Conservation (phyloP, 495 filamentous ascomycete species). For the Elasticomyces elasticus region DNA sequence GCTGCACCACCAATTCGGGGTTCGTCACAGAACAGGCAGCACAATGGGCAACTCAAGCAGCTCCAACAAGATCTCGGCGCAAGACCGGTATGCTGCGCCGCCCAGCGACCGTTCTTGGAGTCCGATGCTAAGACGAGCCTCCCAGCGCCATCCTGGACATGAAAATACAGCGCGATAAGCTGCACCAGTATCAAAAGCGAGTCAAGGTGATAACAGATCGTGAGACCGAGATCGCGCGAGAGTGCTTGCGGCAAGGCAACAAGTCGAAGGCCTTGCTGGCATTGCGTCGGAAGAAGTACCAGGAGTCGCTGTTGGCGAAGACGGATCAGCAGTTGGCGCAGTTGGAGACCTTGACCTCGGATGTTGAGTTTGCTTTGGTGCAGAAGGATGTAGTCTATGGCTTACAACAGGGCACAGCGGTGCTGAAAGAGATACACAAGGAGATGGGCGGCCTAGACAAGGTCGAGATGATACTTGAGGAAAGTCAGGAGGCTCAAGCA, state of each 20-base stretch:
- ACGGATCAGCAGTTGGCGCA: constrained; percentile 86
- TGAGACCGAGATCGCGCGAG: constrained; percentile 72
- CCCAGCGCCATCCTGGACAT: constrained; percentile 86
- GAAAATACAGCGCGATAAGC: constrained; percentile 93
- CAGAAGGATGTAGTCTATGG: constrained; percentile 93
- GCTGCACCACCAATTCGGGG: neutral
- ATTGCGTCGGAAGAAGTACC: constrained; percentile 91
- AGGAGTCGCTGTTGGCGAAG: constrained; percentile 78
- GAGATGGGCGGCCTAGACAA: constrained; percentile 94
- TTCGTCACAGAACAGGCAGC: constrained; percentile 30
- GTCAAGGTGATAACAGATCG: constrained; percentile 72
- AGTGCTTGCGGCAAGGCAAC: constrained; percentile 66
- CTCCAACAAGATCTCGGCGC: constrained; percentile 59
- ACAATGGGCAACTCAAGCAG: constrained; percentile 58
- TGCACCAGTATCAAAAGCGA: constrained; percentile 85
- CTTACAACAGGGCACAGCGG: constrained; percentile 80
- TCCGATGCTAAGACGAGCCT: neutral
- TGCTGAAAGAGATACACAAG: constrained; percentile 78
- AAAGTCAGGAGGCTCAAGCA: constrained; percentile 74
- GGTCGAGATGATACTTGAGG: constrained; percentile 88
- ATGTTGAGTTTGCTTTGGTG: constrained; percentile 87
- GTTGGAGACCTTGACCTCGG: constrained; percentile 69
- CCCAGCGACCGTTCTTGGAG: neutral
- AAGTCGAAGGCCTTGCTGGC: constrained; percentile 76
- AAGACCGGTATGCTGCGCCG: constrained; percentile 49